A percentile compares a stretch with the other conserved stretches of the same genome.
phyloP scores from a whole-genome alignment of 345 rosid species.

The Geranium rotundifolium region DNA sequence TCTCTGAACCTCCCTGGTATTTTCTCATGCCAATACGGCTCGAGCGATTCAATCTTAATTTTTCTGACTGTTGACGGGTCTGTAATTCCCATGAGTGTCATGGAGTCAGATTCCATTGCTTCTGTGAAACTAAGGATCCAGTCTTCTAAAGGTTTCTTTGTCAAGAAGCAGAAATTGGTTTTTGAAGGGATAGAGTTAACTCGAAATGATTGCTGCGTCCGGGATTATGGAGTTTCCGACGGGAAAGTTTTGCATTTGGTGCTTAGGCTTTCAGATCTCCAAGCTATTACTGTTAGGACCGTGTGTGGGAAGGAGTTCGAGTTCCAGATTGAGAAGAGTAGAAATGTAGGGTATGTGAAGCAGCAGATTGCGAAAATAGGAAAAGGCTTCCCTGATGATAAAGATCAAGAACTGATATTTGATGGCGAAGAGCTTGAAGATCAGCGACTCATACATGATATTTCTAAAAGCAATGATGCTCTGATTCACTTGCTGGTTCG shows the following conservation, averaged over 20 bases:
- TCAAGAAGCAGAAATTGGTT: slow-evolving; percentile 59
- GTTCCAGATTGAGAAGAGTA: slow-evolving; percentile 48
- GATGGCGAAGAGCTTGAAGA: slow-evolving; percentile 81
- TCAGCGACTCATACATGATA: slow-evolving; percentile 53
- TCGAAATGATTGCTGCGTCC: slow-evolving; percentile 30
- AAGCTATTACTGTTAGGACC: slow-evolving; percentile 49
- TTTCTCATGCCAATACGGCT: slow-evolving; percentile 16
- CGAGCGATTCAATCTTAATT: slow-evolving; percentile 38
- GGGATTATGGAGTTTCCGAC: slow-evolving; percentile 50
- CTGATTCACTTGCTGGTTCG: slow-evolving; percentile 52
- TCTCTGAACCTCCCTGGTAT: slow-evolving; percentile 24
- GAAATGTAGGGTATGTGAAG: slow-evolving; percentile 70
- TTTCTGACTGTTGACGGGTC: slow-evolving; percentile 53
- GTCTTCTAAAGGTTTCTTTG: slow-evolving; percentile 47
- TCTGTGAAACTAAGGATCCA: slow-evolving; percentile 74
- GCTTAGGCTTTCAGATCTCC: slow-evolving; percentile 54
- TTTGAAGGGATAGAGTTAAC: slow-evolving; percentile 51
- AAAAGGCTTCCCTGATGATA: slow-evolving; percentile 24
- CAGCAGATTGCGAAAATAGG: slow-evolving; percentile 50
- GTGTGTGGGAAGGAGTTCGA: slow-evolving; percentile 52
- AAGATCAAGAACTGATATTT: slow-evolving; percentile 50
- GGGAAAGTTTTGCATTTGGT: slow-evolving; percentile 62
- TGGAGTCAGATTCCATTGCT: slow-evolving; percentile 67
- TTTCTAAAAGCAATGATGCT: slow-evolving; percentile 38
- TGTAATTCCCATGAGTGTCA: slow-evolving; percentile 41